Percentiles rank a stretch among this genome's conserved stretches.
phyloP scores from a whole-genome alignment of 169 alveolate genomes.

The Miamiensis avidus region DNA sequence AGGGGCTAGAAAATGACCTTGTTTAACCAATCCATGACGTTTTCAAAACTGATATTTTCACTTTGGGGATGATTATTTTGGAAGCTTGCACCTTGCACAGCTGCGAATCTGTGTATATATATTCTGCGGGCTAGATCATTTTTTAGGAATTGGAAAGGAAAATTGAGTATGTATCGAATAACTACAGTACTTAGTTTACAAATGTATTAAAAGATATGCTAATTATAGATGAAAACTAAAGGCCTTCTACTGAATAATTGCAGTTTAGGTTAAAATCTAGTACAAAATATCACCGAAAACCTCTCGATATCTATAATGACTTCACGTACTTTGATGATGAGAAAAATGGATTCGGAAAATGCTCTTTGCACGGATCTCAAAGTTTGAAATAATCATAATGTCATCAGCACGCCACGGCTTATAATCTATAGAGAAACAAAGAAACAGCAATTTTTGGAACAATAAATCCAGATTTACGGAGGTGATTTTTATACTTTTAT shows the following conservation, averaged over 20 bases:
- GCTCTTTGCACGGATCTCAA: too few relatives aligned
- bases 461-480: neutral
- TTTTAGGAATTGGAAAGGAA: neutral
- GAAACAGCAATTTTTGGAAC: neutral
- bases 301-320: neutral
- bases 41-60: conserved; percentile 9
- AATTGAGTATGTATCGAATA: neutral
- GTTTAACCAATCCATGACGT: conserved; percentile 11
- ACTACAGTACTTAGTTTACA: conserved; percentile 1
- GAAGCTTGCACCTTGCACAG: neutral
- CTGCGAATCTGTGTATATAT: neutral
- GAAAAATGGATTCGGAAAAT: neutral
- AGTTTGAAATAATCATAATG: too few relatives aligned
- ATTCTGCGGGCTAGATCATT: neutral
- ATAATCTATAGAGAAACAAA: neutral
- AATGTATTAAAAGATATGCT: conserved; percentile 16
- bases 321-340: too few relatives aligned
- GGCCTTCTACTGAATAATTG: conserved; percentile 2
- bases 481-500: neutral
- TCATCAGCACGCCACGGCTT: too few relatives aligned
- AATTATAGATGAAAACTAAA: conserved; percentile 6
- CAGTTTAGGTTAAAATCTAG: neutral
- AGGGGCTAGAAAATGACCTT: conserved; percentile 21
- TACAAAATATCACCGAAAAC: neutral
- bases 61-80: conserved; percentile 8